Base-by-base conservation (phyloP, 2,329 filamentous ascomycete genomes). In the Macrophomina tecta region DNA sequence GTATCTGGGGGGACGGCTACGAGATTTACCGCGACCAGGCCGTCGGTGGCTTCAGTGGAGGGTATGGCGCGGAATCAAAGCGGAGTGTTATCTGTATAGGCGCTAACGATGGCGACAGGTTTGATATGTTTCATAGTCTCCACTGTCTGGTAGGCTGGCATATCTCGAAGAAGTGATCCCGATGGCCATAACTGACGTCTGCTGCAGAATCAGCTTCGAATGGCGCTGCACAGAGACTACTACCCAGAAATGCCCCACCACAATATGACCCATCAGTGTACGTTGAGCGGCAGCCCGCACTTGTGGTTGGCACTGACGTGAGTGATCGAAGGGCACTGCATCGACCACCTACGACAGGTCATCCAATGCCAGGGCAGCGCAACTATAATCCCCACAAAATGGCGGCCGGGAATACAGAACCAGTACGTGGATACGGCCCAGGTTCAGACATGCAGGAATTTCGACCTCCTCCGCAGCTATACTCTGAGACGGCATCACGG, bases 181-280 rank as follows among this genome's bases (percentile, higher is more conserved):
- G 12, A 12, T 5, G 12, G 9, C 23, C 4, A 28, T 45, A 18
- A 23, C 42, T 45, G 11, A 45, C 7, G 8, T 5, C 49, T 34
- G 49, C 16, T 3, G n/a, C 14, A 51, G 48, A 51, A 51, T 23
- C 48, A 51, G n/a, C 48, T 51, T 9, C 48, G 48, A 30, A 51
- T 51, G 48, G 48, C 48, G 7, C 18, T 51, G 8, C 48, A 51
- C 8, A 28, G 48, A 14, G 48, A 51, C 14, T 51, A 51, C 23
- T 51, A 51, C 30, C 49, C 49, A 12, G 49, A 52, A 18, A 52
- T 2, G 11, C 49, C 28, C 49, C 49, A 52, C 5, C 49, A 52
- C 28, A 52, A 52, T 30, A 52, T 52, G 49, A 52, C 49, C 49
- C 49, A 52, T 30, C 49, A 52, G 49, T 30, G 49, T 52, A n/a